phyloP scores from a whole-genome alignment of 2,329 filamentous ascomycete genomes.

The Epichloe baconii region DNA sequence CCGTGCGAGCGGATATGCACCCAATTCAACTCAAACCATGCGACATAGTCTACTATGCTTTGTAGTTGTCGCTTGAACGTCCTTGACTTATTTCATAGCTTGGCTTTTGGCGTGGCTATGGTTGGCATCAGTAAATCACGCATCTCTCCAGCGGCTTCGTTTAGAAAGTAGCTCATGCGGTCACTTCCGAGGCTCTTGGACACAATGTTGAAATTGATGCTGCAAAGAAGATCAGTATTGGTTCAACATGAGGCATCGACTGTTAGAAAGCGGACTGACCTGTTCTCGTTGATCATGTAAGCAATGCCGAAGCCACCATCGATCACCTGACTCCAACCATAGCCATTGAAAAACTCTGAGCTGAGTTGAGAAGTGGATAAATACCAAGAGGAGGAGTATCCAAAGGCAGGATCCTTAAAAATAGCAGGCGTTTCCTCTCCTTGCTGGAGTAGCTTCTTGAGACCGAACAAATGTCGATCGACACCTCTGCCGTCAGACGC shows the following conservation, averaged over 20 bases:
- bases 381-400: constrained; percentile 80
- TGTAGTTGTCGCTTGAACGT: background rate
- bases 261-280: constrained; percentile 30
- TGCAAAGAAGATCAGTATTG: constrained; percentile 22
- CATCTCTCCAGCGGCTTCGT: constrained; percentile 84
- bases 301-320: constrained; percentile 94
- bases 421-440: constrained; percentile 72
- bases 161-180: constrained; percentile 91
- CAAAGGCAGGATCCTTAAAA: constrained; percentile 75
- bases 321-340: constrained; percentile 96
- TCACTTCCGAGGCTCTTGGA: constrained; percentile 84
- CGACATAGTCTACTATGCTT: background rate
- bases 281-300: constrained; percentile 99
- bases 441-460: constrained; percentile 77
- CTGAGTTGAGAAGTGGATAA: constrained; percentile 81
- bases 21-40: background rate
- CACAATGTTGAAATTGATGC: constrained; percentile 95
- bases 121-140: constrained; percentile 74
- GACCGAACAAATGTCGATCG: constrained; percentile 90
- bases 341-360: constrained; percentile 96
- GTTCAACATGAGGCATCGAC: no score
- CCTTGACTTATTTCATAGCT: constrained; percentile 46
- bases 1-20: background rate
- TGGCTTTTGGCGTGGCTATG: constrained; percentile 69
- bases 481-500: constrained; percentile 89